Conservation (phyloP, 805 yeast genomes). For the Ogataea naganishii region DNA sequence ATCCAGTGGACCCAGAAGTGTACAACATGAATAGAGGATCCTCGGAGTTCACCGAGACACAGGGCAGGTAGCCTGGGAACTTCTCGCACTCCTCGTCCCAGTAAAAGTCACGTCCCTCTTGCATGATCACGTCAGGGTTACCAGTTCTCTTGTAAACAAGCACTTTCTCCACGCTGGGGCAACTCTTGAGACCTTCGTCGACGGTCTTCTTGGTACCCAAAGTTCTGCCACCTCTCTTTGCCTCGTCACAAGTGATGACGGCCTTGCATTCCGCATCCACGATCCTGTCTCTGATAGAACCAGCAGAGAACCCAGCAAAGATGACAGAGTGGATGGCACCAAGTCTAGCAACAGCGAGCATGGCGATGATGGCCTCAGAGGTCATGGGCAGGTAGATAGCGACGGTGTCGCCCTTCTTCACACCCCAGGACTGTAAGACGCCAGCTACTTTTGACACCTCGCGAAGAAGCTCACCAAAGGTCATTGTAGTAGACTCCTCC, state of each 20-base stretch:
- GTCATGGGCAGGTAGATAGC: constrained; percentile 97
- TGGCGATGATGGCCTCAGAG: constrained; percentile 91
- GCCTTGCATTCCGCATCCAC: constrained; percentile 79
- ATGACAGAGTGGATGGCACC: constrained; percentile 97
- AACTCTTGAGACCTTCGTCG: constrained; percentile 78
- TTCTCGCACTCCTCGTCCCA: constrained; percentile 88
- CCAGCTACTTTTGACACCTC: constrained; percentile 85
- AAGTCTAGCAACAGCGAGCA: constrained; percentile 84
- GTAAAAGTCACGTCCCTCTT: constrained; percentile 79
- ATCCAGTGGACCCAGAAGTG: constrained; percentile 97
- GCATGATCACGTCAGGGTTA: constrained; percentile 59
- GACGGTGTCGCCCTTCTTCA: constrained; percentile 89
- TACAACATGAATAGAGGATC: constrained; percentile 93
- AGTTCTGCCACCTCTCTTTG: constrained; percentile 90
- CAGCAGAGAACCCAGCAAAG: constrained; percentile 94
- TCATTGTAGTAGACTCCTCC: constrained; percentile 58
- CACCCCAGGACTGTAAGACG: constrained; percentile 76
- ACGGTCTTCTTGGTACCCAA: constrained; percentile 90
- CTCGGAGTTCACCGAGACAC: constrained; percentile 80
- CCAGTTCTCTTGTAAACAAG: constrained; percentile 88
- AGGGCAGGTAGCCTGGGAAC: constrained; percentile 80
- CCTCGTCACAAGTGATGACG: constrained; percentile 91
- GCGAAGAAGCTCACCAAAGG: constrained; percentile 79
- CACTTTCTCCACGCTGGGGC: constrained; percentile 74
- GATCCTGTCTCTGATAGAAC: constrained; percentile 86